Base-by-base conservation (phyloP, 2,329 filamentous ascomycete species). In the Calonectria henricotiae region DNA sequence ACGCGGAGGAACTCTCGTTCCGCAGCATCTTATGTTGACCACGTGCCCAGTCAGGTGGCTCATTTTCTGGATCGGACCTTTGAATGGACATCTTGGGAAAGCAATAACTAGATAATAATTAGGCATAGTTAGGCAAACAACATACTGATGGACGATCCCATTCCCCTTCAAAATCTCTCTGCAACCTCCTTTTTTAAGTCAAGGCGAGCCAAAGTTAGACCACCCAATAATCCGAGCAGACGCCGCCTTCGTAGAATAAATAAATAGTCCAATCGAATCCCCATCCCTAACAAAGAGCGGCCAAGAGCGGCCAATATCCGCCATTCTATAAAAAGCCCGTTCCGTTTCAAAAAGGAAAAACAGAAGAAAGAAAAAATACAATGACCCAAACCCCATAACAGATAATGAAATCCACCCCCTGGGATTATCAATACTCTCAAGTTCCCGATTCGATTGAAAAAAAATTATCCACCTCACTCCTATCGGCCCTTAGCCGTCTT, bases 401-500 rank as follows among this genome's bases (percentile, higher is more conserved):
- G 65, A 61, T 47, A 30, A 51, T 41, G 62, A 65, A 60, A 49
- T 23, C 39, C 37, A 27, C 20, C 39, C 39, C 46, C 41, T 15
- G 25, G 32, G 17, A 30, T 44, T n/a, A 46, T 20, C 43, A 41
- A 49, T 13, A 51, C 23, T 41, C 44, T 54, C 62, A 41, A 58
- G 23, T 39, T 69, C 37, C 47, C 11, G 47, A 46, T 64, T 51
- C 25, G 20, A 20, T 37, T 6, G 32, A 51, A 51, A 32, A 11
- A 51, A 35, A 15, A 39, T 30, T 30, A 32, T 51, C 23, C 7
- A 46, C 2, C 30, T 32, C 23, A 20, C 20, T 23, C 58, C 70
- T 55, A 74, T 64, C 60, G 69, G 8, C 58, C 73, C 8, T 75
- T 77, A 39, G 73, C 68, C 70, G 76, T 77, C 70, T 80, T 82